Evolutionary conservation across 371 early-diverging fungal species (phyloP).

Genomic region (Scutellospora calospora): DNA sequence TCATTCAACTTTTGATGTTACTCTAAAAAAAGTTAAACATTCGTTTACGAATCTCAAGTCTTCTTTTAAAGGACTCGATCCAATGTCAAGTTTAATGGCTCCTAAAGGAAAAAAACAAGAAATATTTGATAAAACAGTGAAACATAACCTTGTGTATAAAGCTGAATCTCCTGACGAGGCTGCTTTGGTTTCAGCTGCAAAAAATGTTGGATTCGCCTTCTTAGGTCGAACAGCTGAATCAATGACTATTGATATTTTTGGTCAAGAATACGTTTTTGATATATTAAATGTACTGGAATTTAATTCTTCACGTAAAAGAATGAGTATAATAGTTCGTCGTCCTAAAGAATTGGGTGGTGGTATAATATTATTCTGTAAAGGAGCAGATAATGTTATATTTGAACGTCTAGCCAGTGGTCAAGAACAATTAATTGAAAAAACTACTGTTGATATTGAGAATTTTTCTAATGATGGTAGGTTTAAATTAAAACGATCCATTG

Average conservation of each 20-base stretch:
- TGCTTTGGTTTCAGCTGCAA: constrained; percentile 88
- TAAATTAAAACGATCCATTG: not conserved
- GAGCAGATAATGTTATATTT: constrained; percentile 95
- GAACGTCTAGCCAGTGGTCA: constrained; percentile 69
- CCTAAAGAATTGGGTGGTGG: constrained; percentile 80
- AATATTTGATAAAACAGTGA: constrained; percentile 23
- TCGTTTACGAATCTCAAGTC: not conserved
- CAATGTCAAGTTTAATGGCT: not conserved
- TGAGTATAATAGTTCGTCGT: constrained; percentile 88
- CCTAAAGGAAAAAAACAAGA: not conserved
- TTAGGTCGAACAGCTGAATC: constrained; percentile 61
- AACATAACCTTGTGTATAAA: constrained; percentile 53
- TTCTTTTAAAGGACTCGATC: not conserved
- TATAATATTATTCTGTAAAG: constrained; percentile 92
- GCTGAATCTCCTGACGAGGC: constrained; percentile 90
- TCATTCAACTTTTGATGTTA: not conserved
- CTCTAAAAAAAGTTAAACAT: constrained; percentile 10
- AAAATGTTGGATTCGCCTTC: constrained; percentile 89
- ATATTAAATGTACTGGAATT: constrained; percentile 89
- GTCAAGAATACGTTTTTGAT: constrained; percentile 69
- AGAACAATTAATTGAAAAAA: constrained; percentile 59
- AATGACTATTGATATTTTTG: constrained; percentile 73
- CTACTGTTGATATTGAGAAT: constrained; percentile 71
- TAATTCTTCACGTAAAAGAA: constrained; percentile 93
- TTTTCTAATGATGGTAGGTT: constrained; percentile 74